Base-by-base conservation (phyloP, 768 basidiomycete species). In the Suillus decipiens region DNA sequence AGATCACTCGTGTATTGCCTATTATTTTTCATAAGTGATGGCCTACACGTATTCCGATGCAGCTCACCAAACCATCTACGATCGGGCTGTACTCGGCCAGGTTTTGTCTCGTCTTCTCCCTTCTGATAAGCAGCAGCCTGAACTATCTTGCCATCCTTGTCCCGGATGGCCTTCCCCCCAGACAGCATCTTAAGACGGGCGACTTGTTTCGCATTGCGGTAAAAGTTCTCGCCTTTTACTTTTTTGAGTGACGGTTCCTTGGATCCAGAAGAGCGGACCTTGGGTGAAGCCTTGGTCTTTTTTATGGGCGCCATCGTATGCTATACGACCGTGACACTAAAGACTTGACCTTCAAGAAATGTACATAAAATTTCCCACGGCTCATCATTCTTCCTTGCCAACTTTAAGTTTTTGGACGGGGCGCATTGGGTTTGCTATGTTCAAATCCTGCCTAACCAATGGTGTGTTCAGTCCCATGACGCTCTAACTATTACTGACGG, bases 1-100 rank as follows among this genome's bases (percentile, higher is more conserved):
- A 95, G 72, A 99, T 98, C 41, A 98, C 96, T 72, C 97, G 82
- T n/a, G 97, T 99, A 77, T 99, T 99, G 48, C 96, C 95, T 96
- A 67, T 31, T 34, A 53, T 43, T 57, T 39, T 28, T 57, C 37
- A 28, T 57, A 1, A 57, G 39, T 19, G 28, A 57, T 41, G 28
- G 24, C n/a, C 10, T 19, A 57, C 39, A 41, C 56, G 41, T 57
- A 57, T 28, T 19, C 28, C 39, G 14, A 31, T 3, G 39, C 33
- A 61, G 51, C 62, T 66, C 22, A 96, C 95, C 97, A 71, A 99
- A 99, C 96, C 96, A 99, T 70, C 96, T 79, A 63, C 95, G 82
- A 81, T 99, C 96, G 63, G 96, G 93, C 78, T 95, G 92, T 24
- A 99, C 93, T 61, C 96, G 80, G 31, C 96, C 96, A 0, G 93